Evolutionary conservation across 495 filamentous ascomycete species (phyloP).

Genomic region (Diplogelasinospora grovesii): DNA sequence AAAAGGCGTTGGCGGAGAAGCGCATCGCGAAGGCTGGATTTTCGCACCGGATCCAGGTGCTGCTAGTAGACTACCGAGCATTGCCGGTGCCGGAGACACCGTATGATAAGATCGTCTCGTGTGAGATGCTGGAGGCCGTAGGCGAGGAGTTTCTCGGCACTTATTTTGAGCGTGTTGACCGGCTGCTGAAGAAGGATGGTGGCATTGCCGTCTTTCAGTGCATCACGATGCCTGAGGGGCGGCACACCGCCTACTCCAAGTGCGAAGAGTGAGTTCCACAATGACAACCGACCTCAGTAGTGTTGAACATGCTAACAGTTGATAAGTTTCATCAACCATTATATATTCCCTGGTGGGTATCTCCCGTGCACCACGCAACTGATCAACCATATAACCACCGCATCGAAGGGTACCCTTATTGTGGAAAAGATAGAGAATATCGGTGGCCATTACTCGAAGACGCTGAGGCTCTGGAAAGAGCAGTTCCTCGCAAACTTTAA

Average conservation of each 20-base stretch:
- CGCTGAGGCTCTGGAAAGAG: conserved; percentile 60
- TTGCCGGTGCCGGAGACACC: conserved; percentile 42
- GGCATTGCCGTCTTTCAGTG: conserved; percentile 68
- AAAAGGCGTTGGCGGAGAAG: conserved; percentile 54
- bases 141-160: conserved; percentile 55
- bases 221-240: conserved; percentile 64
- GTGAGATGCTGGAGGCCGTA: conserved; percentile 74
- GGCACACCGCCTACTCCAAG: conserved; percentile 40
- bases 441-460: conserved; percentile 63
- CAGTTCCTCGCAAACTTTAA: conserved; percentile 57
- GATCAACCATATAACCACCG: conserved; percentile 49
- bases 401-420: conserved; percentile 51
- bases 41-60: conserved; percentile 46
- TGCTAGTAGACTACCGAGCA: conserved; percentile 55
- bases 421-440: conserved; percentile 61
- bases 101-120: conserved; percentile 64
- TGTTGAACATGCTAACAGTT: conserved; percentile 4
- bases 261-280: conserved; percentile 34
- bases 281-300: not conserved
- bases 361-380: conserved; percentile 59
- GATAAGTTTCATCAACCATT: conserved; percentile 61
- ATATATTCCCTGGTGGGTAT: conserved; percentile 71
- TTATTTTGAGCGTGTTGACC: conserved; percentile 54
- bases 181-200: conserved; percentile 52
- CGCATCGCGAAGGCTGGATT: conserved; percentile 49